A percentile compares a stretch with the other conserved stretches of the same genome.
Evolutionary conservation across 106 monocot genomes (phyloP).

Genomic region (Dioscorea dumetorum): DNA sequence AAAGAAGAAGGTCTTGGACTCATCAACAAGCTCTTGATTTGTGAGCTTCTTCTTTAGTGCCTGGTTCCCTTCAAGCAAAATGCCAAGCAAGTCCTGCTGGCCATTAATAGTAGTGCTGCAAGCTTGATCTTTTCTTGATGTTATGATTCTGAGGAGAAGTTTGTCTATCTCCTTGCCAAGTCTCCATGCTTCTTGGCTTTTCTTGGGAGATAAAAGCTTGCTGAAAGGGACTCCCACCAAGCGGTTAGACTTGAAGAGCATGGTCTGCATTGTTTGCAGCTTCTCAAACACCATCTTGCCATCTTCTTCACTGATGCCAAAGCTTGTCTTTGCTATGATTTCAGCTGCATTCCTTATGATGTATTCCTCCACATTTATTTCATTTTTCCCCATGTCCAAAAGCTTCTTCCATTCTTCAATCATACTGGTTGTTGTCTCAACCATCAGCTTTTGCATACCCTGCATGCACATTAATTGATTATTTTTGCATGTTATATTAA

Average conservation of each 20-base stretch:
- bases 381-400: constrained; percentile 10
- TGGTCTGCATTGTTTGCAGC: constrained; percentile 40
- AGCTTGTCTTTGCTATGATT: constrained; percentile 62
- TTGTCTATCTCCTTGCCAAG: constrained; percentile 70
- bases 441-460: constrained; percentile 54
- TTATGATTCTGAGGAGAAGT: constrained; percentile 41
- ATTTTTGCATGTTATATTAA: not conserved
- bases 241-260: constrained; percentile 51
- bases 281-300: constrained; percentile 48
- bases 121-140: constrained; percentile 2
- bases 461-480: constrained; percentile 11
- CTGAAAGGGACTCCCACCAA: constrained; percentile 67
- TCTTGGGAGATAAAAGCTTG: constrained; percentile 19
- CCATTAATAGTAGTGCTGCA: too few species aligned
- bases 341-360: constrained; percentile 58
- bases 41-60: constrained; percentile 32
- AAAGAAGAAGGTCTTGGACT: constrained; percentile 91
- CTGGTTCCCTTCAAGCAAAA: constrained; percentile 40
- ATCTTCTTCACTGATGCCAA: constrained; percentile 37
- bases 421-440: constrained; percentile 58
- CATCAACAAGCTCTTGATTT: constrained; percentile 58
- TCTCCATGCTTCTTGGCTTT: constrained; percentile 26
- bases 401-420: constrained; percentile 32
- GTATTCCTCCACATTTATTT: constrained; percentile 46
- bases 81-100: constrained; percentile 36